Conservation (phyloP, 768 basidiomycete genomes). For the Vararia minispora region DNA sequence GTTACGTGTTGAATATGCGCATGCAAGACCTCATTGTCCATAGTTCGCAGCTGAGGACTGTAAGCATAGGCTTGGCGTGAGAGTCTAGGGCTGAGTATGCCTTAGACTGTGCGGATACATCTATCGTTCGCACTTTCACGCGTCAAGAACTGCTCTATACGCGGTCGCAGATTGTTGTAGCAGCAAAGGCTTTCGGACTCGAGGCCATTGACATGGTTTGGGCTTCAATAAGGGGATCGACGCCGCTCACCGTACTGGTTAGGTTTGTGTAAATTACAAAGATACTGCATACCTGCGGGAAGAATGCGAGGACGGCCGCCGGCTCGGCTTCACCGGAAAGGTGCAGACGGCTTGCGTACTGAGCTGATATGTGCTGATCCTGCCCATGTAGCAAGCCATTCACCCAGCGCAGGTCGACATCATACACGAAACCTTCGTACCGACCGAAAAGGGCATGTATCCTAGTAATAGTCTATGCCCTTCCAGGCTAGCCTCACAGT, state of each 20-base stretch:
- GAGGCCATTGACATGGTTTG: slow-evolving; percentile 85
- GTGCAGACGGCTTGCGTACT: slow-evolving; percentile 27
- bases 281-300: slow-evolving; percentile 52
- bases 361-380: background rate
- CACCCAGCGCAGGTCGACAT: slow-evolving; percentile 76
- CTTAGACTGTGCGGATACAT: slow-evolving; percentile 82
- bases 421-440: slow-evolving; percentile 73
- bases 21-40: background rate
- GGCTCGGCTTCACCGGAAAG: slow-evolving; percentile 89
- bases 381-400: slow-evolving; percentile 72
- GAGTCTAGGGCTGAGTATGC: background rate
- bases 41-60: slow-evolving; percentile 96
- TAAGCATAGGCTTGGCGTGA: slow-evolving; percentile 22
- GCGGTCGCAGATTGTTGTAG: slow-evolving; percentile 70
- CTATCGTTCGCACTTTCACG: slow-evolving; percentile 64
- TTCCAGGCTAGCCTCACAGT: background rate
- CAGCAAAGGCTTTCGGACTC: slow-evolving; percentile 74
- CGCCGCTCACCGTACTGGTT: background rate
- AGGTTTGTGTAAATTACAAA: slow-evolving; percentile 88
- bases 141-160: slow-evolving; percentile 74
- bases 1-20: no score
- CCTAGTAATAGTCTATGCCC: background rate
- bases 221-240: background rate
- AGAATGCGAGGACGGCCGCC: slow-evolving; percentile 70
- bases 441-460: slow-evolving; percentile 51